Evolutionary conservation across 768 basidiomycete species (phyloP).

Genomic region (Suillus subluteus): DNA sequence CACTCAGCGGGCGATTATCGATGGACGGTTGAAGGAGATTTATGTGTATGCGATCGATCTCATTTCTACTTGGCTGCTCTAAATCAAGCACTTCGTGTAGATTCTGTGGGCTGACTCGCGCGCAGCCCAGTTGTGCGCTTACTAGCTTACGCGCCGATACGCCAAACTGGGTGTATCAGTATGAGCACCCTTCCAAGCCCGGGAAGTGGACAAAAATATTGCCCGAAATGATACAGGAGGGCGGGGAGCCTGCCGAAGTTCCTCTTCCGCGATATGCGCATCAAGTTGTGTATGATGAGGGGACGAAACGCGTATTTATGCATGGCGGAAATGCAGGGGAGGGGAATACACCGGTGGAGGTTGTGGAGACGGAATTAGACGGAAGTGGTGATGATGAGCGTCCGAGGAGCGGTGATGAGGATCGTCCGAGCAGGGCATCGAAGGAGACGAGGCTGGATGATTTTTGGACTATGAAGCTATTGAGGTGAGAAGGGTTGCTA

Average conservation of each 20-base stretch:
- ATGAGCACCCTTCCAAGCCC: conserved; percentile 50
- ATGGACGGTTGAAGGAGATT: conserved; percentile 63
- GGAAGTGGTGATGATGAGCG: conserved; percentile 18
- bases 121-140: conserved; percentile 39
- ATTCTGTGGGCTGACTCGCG: conserved; percentile 63
- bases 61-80: background rate
- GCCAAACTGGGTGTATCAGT: conserved; percentile 72
- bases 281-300: conserved; percentile 73
- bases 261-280: conserved; percentile 76
- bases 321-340: conserved; percentile 79
- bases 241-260: conserved; percentile 31
- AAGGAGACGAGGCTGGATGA: conserved; percentile 65
- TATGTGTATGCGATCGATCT: conserved; percentile 59
- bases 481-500: conserved; percentile 48
- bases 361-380: conserved; percentile 30
- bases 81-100: conserved; percentile 34
- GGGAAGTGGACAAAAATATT: conserved; percentile 69
- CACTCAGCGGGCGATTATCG: conserved; percentile 74
- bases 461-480: conserved; percentile 75
- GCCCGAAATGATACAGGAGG: conserved; percentile 32
- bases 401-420: conserved; percentile 3
- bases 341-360: conserved; percentile 20
- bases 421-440: conserved; percentile 12
- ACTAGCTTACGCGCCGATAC: conserved; percentile 50
- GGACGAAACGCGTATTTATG: conserved; percentile 59